phyloP scores from a whole-genome alignment of 2,329 filamentous ascomycete genomes.

The Juglanconis oblonga region DNA sequence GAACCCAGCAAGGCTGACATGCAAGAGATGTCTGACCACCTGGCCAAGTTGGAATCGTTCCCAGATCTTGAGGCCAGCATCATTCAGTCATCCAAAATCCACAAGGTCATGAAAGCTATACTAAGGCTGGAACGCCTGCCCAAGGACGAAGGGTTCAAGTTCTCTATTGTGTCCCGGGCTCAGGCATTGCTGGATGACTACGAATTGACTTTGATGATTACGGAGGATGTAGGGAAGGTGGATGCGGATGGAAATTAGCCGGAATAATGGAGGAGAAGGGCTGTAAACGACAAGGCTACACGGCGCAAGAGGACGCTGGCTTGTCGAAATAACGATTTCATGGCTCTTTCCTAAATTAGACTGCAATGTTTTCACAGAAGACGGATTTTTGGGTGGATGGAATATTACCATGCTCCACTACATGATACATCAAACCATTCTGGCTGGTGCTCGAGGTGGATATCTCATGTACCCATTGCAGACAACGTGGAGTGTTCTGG shows the following conservation, averaged over 20 bases:
- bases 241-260: background rate
- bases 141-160: background rate
- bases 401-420: too few relatives aligned
- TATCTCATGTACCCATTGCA: too few relatives aligned
- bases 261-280: background rate
- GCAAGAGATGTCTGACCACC: background rate
- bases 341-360: too few relatives aligned
- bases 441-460: too few relatives aligned
- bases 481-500: background rate
- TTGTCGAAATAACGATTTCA: too few relatives aligned
- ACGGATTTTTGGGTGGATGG: too few relatives aligned
- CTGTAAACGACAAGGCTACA: background rate
- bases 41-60: background rate
- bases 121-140: background rate
- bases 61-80: background rate
- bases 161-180: background rate
- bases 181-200: slow-evolving; percentile 5
- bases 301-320: background rate
- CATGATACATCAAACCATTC: too few relatives aligned
- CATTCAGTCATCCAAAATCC: background rate
- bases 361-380: too few relatives aligned
- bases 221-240: background rate
- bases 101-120: slow-evolving; percentile 3
- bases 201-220: background rate
- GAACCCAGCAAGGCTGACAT: background rate